Evolutionary conservation across 345 rosid genomes (phyloP).

Genomic region (Geranium brycei): DNA sequence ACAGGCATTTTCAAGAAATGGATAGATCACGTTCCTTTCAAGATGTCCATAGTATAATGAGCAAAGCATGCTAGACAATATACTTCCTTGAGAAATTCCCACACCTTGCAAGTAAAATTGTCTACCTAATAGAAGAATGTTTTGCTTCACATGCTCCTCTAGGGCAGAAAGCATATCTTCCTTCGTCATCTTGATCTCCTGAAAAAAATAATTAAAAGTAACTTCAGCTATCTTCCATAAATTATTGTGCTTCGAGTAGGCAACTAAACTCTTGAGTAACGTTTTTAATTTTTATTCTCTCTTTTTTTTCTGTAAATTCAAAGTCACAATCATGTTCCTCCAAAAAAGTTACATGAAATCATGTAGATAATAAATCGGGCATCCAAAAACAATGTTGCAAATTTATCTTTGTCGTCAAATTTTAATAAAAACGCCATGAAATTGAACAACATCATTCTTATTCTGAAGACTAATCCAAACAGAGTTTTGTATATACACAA

Average conservation of each 20-base stretch:
- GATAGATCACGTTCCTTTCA: slow-evolving; percentile 53
- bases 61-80: slow-evolving; percentile 57
- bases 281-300: no score
- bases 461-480: no score
- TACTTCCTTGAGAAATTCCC: slow-evolving; percentile 88
- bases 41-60: slow-evolving; percentile 71
- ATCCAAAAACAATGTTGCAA: no score
- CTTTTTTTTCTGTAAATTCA: no score
- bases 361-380: no score
- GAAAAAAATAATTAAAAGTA: slow-evolving; percentile 11
- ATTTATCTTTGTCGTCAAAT: no score
- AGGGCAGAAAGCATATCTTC: slow-evolving; percentile 26
- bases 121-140: slow-evolving; percentile 40
- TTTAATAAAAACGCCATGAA: no score
- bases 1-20: slow-evolving; percentile 38
- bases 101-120: slow-evolving; percentile 41
- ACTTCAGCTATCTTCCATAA: not conserved
- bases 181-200: slow-evolving; percentile 30
- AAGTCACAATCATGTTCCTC: no score
- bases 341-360: no score
- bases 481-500: no score
- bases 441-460: no score
- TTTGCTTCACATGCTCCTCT: slow-evolving; percentile 48
- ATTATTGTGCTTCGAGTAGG: not conserved
- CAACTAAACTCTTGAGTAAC: not conserved